phyloP scores from a whole-genome alignment of 108 stramenopile species.

The Fistulifera pelliculosa region DNA sequence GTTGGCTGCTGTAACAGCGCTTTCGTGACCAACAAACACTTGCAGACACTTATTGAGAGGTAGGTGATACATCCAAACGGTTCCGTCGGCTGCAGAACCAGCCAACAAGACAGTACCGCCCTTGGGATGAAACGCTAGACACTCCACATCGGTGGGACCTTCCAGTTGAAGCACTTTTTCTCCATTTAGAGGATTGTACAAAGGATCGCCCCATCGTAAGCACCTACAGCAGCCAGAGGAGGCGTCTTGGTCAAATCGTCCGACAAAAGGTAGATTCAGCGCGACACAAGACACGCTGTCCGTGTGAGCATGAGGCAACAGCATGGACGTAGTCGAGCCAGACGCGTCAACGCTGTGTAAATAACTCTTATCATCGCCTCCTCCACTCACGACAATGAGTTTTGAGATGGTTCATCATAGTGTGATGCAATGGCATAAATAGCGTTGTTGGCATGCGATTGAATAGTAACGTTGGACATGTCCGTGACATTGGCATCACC shows the following conservation, averaged over 20 bases:
- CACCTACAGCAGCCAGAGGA: slow-evolving; percentile 60
- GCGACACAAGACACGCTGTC: slow-evolving; percentile 85
- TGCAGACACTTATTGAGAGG: slow-evolving; percentile 83
- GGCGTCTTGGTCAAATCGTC: slow-evolving; percentile 37
- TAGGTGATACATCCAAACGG: slow-evolving; percentile 95
- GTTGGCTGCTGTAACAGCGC: slow-evolving; percentile 68
- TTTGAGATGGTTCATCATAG: slow-evolving; percentile 33
- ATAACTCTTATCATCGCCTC: slow-evolving; percentile 91
- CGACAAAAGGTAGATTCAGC: slow-evolving; percentile 56
- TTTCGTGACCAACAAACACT: slow-evolving; percentile 95
- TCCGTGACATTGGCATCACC: slow-evolving; percentile 13
- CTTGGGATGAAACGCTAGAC: slow-evolving; percentile 87
- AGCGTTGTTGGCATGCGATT: slow-evolving; percentile 21
- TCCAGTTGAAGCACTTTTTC: slow-evolving; percentile 57
- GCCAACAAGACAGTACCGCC: slow-evolving; percentile 84
- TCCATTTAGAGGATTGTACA: slow-evolving; percentile 69
- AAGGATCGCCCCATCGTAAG: slow-evolving; percentile 79
- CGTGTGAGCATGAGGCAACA: slow-evolving; percentile 57
- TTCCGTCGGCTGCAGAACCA: slow-evolving; percentile 86
- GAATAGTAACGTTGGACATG: slow-evolving; percentile 25
- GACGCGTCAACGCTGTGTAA: slow-evolving; percentile 30
- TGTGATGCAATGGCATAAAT: slow-evolving; percentile 36
- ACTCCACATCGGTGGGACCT: slow-evolving; percentile 95
- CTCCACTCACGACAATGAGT: slow-evolving; percentile 68
- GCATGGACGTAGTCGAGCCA: slow-evolving; percentile 10